Percentiles rank a stretch among this genome's conserved stretches.
These are phyloP conservation scores for Saksenaea oblongispora DNA, from an alignment of 371 early-diverging fungal species.

Conservation along the genomic window DNA sequence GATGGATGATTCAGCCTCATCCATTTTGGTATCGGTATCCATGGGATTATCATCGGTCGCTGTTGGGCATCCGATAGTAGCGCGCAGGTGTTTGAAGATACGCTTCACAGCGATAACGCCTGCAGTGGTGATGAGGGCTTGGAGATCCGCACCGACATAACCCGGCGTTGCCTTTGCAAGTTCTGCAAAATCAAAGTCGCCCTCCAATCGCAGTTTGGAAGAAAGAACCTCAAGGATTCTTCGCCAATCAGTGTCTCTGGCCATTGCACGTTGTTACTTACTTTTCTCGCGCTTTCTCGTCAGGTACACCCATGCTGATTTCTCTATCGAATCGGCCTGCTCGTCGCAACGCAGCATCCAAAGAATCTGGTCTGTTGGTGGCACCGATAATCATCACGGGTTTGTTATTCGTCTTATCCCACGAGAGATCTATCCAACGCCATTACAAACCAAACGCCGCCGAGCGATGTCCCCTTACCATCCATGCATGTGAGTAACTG, in stretches of 20 bases:
- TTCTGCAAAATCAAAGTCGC: constrained; percentile 84
- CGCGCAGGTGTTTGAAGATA: constrained; percentile 78
- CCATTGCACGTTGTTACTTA: constrained; percentile 25
- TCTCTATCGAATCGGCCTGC: constrained; percentile 99
- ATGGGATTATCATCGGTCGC: constrained; percentile 21
- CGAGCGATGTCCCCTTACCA: constrained; percentile 44
- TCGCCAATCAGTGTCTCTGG: neutral
- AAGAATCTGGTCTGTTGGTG: constrained; percentile 97
- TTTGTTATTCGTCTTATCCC: constrained; percentile 85
- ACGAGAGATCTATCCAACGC: constrained; percentile 60
- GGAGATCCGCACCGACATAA: constrained; percentile 99
- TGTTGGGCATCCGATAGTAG: neutral
- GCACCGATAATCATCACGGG: constrained; percentile 99
- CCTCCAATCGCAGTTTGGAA: constrained; percentile 82
- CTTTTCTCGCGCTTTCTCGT: constrained; percentile 91
- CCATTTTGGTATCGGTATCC: constrained; percentile 42
- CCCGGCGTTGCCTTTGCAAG: constrained; percentile 97
- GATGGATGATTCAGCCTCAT: constrained; percentile 27
- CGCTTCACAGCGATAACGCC: constrained; percentile 95
- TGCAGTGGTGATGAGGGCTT: constrained; percentile 96
- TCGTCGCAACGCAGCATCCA: constrained; percentile 97
- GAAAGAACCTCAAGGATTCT: constrained; percentile 92
- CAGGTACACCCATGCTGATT: constrained; percentile 98
- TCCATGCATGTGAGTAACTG: constrained; percentile 99
- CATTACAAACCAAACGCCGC: neutral